Base-by-base conservation (phyloP, 805 yeast species). In the Saturnispora sanitii region DNA sequence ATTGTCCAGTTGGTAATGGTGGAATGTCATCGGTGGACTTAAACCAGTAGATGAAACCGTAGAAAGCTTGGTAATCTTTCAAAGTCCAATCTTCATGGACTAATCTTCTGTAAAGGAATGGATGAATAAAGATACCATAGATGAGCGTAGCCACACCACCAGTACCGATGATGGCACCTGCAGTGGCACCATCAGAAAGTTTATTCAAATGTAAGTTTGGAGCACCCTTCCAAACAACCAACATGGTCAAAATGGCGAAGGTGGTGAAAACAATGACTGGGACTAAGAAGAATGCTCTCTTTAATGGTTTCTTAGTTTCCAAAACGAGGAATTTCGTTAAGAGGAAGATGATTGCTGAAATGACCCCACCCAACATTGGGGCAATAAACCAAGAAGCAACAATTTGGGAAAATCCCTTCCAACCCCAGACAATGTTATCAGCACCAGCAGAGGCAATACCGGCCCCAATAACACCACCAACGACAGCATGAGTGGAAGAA, bases 321-420 rank as follows among this genome's bases (percentile, higher is more conserved):
- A 82, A 65, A 30, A 82, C 82, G 40, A 59, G 51, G 49, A 55
- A 78, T 57, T 82, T 82, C 41, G 79, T 71, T 37, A 73, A 57
- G 42, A 77, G 60, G 56, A 80, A 82, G 38, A 77, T 56, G 33
- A 73, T 61, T 4, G 81, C 57, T 4, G 85, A 76, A 47, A 82
- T 71, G 28, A 57, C 51, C 45, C 86, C 90, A 13, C 88, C 81
- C 44, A 81, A 64, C 16, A 67, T 56, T 13, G 90, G 90, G 5
- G 90, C 87, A 61, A 81, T 75, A 53, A 78, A 77, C 88, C 88
- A 82, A 9, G 87, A 77, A 3, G 90, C 88, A 45, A 77, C 73
- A 47, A 81, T 81, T 58, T 77, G 79, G 1, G 82, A 52, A 44
- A 82, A 79, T 22, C 88, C 86, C 12, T 49, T 38, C 90, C 88